Evolutionary conservation across 2,329 filamentous ascomycete species (phyloP).

Genomic region (Pseudogymnoascus destructans): DNA sequence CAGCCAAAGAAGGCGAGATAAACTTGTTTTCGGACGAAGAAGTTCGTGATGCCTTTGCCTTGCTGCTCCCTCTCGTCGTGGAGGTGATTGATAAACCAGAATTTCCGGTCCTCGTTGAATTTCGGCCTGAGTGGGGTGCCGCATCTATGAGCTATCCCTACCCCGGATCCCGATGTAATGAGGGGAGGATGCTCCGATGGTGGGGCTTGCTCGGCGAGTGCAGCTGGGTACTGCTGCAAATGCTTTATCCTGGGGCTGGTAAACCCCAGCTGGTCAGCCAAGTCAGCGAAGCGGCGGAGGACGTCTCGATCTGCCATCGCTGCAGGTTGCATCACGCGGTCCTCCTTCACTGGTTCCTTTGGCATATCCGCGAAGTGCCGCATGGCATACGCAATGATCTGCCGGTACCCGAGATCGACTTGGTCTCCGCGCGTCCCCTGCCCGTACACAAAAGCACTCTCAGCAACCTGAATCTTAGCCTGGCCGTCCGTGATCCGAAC

Average conservation of each 20-base stretch:
- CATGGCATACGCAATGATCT: slow-evolving; percentile 10
- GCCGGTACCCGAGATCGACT: slow-evolving; percentile 3
- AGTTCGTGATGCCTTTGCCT: slow-evolving; percentile 13
- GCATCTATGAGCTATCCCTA: not conserved
- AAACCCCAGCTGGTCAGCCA: slow-evolving; percentile 10
- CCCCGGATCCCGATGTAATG: slow-evolving; percentile 11
- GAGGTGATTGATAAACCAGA: slow-evolving; percentile 14
- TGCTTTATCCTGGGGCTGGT: not conserved
- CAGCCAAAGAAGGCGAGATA: slow-evolving; percentile 15
- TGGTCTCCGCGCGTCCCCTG: not conserved
- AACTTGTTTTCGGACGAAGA: slow-evolving; percentile 14
- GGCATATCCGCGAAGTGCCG: slow-evolving; percentile 9
- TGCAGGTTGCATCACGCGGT: not conserved
- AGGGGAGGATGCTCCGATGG: not conserved
- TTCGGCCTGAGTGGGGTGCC: not conserved
- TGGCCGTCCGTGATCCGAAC: not conserved
- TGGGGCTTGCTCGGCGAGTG: not conserved
- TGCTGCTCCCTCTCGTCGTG: slow-evolving; percentile 10
- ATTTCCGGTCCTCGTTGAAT: slow-evolving; percentile 12
- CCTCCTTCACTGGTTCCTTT: slow-evolving; percentile 5
- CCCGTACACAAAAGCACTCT: slow-evolving; percentile 3
- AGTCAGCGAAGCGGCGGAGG: slow-evolving; percentile 8
- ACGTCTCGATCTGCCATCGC: slow-evolving; percentile 9
- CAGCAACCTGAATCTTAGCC: slow-evolving; percentile 4
- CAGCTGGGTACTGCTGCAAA: slow-evolving; percentile 10